Percentiles rank a stretch among this genome's conserved stretches.
These are phyloP conservation scores for Chloropicon primus DNA, from an alignment of 139 green algal species.

Conservation along the genomic window DNA sequence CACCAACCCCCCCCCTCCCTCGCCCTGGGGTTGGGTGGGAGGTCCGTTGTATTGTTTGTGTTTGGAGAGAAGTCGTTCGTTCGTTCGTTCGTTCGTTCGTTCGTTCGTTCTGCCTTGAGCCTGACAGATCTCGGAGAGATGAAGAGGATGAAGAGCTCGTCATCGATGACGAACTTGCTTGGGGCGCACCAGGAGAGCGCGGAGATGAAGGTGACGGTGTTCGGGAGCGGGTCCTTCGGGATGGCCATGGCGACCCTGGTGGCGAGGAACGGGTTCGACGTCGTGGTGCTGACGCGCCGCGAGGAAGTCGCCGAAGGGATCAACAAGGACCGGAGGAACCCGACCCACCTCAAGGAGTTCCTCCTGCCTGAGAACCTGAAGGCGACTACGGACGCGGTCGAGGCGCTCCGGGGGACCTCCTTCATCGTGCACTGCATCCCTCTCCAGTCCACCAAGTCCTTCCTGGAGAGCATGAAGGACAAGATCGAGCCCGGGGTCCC, in stretches of 20 bases:
- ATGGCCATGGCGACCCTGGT: constrained; percentile 11
- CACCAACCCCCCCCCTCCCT: no score
- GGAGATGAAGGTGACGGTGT: constrained; percentile 6
- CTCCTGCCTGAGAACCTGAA: neutral
- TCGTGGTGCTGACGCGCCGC: constrained; percentile 8
- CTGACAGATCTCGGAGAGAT: neutral
- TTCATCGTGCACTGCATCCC: constrained; percentile 22
- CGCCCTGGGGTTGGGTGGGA: no score
- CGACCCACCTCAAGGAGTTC: constrained; percentile 10
- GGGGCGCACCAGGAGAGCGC: neutral
- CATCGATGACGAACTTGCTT: neutral
- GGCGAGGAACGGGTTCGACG: constrained; percentile 8
- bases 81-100: no score
- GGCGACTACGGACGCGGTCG: neutral
- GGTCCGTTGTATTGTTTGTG: no score
- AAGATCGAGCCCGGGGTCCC: neutral
- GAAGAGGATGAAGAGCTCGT: neutral
- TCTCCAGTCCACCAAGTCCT: constrained; percentile 3
- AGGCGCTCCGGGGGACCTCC: neutral
- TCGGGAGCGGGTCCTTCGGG: constrained; percentile 11
- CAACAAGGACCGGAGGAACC: constrained; percentile 6
- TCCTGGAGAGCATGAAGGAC: neutral
- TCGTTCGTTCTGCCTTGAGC: no score
- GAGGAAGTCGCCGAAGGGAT: constrained; percentile 2
- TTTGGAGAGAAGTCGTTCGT: no score